Percentiles rank a stretch among this genome's conserved stretches.
These are phyloP conservation scores for Extremus antarcticus DNA, from an alignment of 495 filamentous ascomycete genomes.

Conservation along the genomic window DNA sequence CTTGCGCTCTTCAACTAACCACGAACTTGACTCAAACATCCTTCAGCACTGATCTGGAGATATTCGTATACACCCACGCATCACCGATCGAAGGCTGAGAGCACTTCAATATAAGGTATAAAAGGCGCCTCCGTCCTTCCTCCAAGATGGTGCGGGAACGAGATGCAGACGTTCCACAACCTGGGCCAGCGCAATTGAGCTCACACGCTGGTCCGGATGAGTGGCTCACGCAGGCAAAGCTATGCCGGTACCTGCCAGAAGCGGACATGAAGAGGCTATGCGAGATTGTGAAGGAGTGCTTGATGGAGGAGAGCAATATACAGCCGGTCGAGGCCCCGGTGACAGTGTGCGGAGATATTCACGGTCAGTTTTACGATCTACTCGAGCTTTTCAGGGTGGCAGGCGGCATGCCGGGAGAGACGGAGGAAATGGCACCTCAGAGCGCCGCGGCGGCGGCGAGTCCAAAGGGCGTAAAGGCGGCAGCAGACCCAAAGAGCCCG, in stretches of 20 bases:
- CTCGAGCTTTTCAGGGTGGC: constrained; percentile 93
- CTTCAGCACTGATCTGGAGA: too few species aligned
- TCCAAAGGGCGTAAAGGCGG: neutral
- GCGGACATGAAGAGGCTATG: constrained; percentile 95
- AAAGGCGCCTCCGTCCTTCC: neutral
- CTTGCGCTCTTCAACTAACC: too few species aligned
- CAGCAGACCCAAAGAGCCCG: constrained; percentile 6
- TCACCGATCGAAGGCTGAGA: too few species aligned
- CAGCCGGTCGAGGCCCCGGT: constrained; percentile 94
- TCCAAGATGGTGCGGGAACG: constrained; percentile 13
- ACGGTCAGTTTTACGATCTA: constrained; percentile 98
- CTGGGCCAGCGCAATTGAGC: constrained; percentile 76
- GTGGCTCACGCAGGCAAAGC: constrained; percentile 90
- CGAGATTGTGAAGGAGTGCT: constrained; percentile 93
- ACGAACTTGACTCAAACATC: too few species aligned
- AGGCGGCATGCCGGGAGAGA: constrained; percentile 84
- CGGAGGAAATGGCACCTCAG: constrained; percentile 40
- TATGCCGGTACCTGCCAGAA: constrained; percentile 94
- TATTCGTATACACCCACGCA: too few species aligned
- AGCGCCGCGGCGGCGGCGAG: constrained; percentile 41
- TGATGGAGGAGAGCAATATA: constrained; percentile 99
- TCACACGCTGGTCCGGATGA: constrained; percentile 81
- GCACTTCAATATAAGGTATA: too few species aligned
- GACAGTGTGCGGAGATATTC: constrained; percentile 95
- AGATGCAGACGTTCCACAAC: constrained; percentile 58